Base-by-base conservation (phyloP, 2,329 filamentous ascomycete genomes). In the Ceratocystis eucalypticola region DNA sequence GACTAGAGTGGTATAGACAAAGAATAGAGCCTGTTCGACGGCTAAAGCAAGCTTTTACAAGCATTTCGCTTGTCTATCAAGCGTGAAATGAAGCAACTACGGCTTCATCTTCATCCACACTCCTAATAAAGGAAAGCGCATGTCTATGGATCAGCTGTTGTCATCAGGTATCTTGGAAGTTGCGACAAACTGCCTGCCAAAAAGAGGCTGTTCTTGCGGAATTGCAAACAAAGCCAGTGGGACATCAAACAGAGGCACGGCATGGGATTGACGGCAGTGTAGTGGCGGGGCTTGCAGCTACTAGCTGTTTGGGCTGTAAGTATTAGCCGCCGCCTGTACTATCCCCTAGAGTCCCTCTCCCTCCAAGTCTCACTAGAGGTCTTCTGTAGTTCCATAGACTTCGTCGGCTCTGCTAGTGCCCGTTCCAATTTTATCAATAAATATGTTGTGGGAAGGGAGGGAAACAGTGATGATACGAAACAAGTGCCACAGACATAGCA, bases 401-500 rank as follows among this genome's bases (percentile, higher is more conserved):
- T 28, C 8, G 10, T 28, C 22, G 48, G 48, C 48, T 53, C 48
- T 53, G 22, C 8, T 25, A 15, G 4, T 53, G 22, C 2, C 48
- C 48, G 48, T 53, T 28, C 48, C 48, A 53, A 53, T 53, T 12
- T 41, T 5, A 53, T 53, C 20, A 25, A 53, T 6, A 25, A 53
- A 25, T 25, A 25, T 53, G 22, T 28, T 37, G 55, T n/a, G 28
- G 28, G 55, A 59, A 59, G 33, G 65, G 65, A 63, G 50, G 65
- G 65, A 66, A 61, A 67, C 50, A 64, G 22, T 61, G 41, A 62
- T 68, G 66, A 68, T 45, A 65, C 66, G 37, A 65, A 20, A 45
- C 59, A 44, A 66, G 30, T 67, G 66, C 62, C 55, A 63, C 66
- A 67, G 66, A 67, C 48, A 10, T 25, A 22, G 30, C 62, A 57